phyloP scores from a whole-genome alignment of 2,329 filamentous ascomycete species.

The Sphaerostilbella broomeana region DNA sequence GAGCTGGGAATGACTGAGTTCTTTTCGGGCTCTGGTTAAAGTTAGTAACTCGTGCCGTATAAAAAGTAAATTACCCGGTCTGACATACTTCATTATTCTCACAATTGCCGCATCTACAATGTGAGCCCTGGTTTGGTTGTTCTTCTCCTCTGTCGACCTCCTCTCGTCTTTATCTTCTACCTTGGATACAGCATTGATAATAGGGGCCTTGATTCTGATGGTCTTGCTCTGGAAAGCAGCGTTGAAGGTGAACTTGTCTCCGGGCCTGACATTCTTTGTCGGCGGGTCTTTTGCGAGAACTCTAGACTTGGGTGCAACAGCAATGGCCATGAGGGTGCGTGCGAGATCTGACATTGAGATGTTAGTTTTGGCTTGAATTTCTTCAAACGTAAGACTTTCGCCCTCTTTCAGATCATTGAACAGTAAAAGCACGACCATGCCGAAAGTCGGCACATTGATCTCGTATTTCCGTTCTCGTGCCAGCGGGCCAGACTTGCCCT shows the following conservation, averaged over 20 bases:
- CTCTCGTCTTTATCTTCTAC: conserved; percentile 69
- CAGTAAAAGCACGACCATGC: conserved; percentile 80
- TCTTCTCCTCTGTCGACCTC: conserved; percentile 68
- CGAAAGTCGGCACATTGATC: conserved; percentile 85
- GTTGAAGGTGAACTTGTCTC: conserved; percentile 80
- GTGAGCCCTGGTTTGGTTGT: conserved; percentile 62
- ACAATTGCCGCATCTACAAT: conserved; percentile 72
- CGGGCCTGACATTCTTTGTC: conserved; percentile 67
- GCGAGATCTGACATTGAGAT: conserved; percentile 69
- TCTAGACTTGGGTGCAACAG: conserved; percentile 75
- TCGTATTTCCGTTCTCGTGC: conserved; percentile 72
- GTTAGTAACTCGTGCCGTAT: conserved; percentile 22
- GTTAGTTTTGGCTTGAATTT: conserved; percentile 76
- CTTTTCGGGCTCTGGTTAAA: conserved; percentile 59
- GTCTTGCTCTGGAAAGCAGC: conserved; percentile 72
- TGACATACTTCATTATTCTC: conserved; percentile 77
- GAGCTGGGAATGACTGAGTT: conserved; percentile 61
- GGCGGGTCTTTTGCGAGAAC: conserved; percentile 75
- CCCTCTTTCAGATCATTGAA: conserved; percentile 70
- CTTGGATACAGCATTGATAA: conserved; percentile 74
- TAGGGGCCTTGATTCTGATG: conserved; percentile 82
- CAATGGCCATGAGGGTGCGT: conserved; percentile 72
- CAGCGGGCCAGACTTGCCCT: conserved; percentile 58
- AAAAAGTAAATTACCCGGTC: not conserved
- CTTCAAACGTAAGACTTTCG: conserved; percentile 54